A percentile compares a stretch with the other conserved stretches of the same genome.
Evolutionary conservation across 768 basidiomycete genomes (phyloP).

Genomic region (Boletus rubroflammeus): DNA sequence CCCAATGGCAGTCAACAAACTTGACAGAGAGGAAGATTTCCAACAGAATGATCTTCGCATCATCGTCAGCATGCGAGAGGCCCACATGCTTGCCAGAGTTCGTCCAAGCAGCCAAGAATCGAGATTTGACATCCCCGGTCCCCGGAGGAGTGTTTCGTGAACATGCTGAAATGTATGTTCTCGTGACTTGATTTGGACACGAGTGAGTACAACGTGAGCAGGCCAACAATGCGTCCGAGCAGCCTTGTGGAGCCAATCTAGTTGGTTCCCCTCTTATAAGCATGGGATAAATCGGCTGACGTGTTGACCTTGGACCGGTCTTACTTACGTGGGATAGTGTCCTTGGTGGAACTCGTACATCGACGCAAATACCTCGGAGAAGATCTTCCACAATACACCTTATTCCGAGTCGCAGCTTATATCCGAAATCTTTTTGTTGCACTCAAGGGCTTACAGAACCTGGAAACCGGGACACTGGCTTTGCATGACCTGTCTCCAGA

Average conservation of each 20-base stretch:
- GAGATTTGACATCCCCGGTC: too few species aligned
- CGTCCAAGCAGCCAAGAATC: neutral
- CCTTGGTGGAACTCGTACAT: conserved; percentile 16
- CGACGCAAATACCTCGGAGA: neutral
- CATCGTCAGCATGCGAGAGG: conserved; percentile 10
- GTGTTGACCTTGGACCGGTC: conserved; percentile 8
- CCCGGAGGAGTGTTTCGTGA: neutral
- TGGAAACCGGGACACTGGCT: conserved; percentile 13
- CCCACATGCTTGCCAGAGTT: conserved; percentile 4
- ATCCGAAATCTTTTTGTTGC: neutral
- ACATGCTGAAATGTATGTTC: conserved; percentile 7
- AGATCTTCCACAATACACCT: conserved; percentile 5
- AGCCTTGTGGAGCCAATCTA: conserved; percentile 10
- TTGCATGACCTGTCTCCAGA: conserved; percentile 10
- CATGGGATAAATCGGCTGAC: neutral
- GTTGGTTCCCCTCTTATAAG: neutral
- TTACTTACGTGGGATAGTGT: conserved; percentile 10
- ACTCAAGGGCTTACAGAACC: conserved; percentile 1
- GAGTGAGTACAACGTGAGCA: neutral
- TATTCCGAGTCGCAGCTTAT: conserved; percentile 10
- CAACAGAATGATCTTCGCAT: neutral
- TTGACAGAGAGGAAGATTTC: conserved; percentile 13
- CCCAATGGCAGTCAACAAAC: conserved; percentile 3
- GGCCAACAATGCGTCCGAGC: conserved; percentile 3
- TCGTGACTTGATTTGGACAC: neutral